Evolutionary conservation across 495 filamentous ascomycete genomes (phyloP).

Genomic region (Beverwykella pulmonaria): DNA sequence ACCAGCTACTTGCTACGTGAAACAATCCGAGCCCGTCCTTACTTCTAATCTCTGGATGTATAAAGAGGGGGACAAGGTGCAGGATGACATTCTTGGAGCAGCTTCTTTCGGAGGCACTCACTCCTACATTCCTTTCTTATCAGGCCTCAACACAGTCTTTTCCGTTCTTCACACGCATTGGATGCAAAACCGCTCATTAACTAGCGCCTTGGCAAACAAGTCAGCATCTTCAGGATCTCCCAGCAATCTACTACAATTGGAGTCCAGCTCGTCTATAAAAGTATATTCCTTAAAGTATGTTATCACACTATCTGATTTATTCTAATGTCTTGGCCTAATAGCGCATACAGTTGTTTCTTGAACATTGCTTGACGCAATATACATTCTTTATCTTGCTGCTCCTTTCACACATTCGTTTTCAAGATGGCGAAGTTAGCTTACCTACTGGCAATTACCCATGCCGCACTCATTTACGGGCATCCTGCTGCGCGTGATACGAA

Average conservation of each 20-base stretch:
- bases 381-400: slow-evolving; percentile 15
- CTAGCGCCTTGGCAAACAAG: too few relatives aligned
- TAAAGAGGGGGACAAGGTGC: slow-evolving; percentile 1
- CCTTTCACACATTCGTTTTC: slow-evolving; percentile 15
- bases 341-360: not conserved
- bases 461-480: slow-evolving; percentile 20
- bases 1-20: slow-evolving; percentile 9
- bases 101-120: slow-evolving; percentile 9
- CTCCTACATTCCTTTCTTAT: slow-evolving; percentile 19
- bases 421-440: slow-evolving; percentile 28
- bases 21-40: slow-evolving; percentile 14
- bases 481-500: slow-evolving; percentile 11
- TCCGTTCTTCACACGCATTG: slow-evolving; percentile 13
- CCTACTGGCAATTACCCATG: slow-evolving; percentile 26
- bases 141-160: slow-evolving; percentile 20
- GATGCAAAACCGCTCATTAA: too few relatives aligned
- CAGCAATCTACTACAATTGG: too few relatives aligned
- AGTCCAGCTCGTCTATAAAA: too few relatives aligned
- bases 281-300: too few relatives aligned
- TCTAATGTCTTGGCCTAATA: too few relatives aligned
- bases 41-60: slow-evolving; percentile 8
- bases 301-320: too few relatives aligned
- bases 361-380: slow-evolving; percentile 20
- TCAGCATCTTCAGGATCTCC: too few relatives aligned
- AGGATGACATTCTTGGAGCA: slow-evolving; percentile 6